Evolutionary conservation across 805 yeast species (phyloP).

Genomic region (Starmerella cellae): DNA sequence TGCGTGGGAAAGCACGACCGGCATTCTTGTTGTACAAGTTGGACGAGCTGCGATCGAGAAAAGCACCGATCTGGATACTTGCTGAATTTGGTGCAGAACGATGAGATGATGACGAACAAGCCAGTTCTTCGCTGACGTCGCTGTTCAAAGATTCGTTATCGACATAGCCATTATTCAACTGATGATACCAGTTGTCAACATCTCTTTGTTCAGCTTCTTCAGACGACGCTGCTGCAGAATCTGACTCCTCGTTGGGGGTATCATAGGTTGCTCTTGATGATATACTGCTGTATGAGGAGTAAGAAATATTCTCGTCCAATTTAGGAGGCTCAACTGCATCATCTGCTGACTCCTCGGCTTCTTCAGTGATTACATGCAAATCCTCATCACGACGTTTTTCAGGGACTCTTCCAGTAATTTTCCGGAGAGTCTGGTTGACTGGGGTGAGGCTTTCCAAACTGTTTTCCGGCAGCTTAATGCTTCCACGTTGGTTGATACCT

Average conservation of each 20-base stretch:
- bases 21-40: slow-evolving; percentile 19
- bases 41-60: slow-evolving; percentile 18
- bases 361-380: background rate
- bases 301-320: background rate
- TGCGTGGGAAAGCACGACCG: slow-evolving; percentile 19
- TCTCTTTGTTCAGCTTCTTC: slow-evolving; percentile 26
- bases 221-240: slow-evolving; percentile 5
- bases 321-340: background rate
- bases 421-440: background rate
- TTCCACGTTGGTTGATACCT: background rate
- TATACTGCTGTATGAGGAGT: background rate
- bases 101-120: background rate
- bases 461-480: background rate
- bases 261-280: background rate
- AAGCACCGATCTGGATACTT: slow-evolving; percentile 21
- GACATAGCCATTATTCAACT: slow-evolving; percentile 13
- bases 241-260: background rate
- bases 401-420: background rate
- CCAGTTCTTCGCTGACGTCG: slow-evolving; percentile 1
- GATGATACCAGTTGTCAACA: slow-evolving; percentile 27
- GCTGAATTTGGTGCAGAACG: slow-evolving; percentile 5
- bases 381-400: background rate
- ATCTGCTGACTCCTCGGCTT: background rate
- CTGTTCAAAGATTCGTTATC: slow-evolving; percentile 22
- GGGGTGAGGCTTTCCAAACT: background rate